Evolutionary conservation across 2,329 filamentous ascomycete genomes (phyloP).

Genomic region (Fusarium marasasianum): DNA sequence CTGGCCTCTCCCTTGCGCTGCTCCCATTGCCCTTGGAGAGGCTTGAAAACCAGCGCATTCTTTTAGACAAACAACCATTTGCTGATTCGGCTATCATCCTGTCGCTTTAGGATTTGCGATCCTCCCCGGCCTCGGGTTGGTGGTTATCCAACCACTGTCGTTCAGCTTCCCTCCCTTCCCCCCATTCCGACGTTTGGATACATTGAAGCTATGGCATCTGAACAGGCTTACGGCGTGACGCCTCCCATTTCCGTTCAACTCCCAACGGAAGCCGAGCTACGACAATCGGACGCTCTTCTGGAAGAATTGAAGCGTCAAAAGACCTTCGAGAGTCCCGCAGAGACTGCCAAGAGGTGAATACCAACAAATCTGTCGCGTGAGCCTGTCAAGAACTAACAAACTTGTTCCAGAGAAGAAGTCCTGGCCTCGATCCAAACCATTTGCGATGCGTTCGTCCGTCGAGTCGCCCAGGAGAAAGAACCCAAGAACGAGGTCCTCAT

Average conservation of each 20-base stretch:
- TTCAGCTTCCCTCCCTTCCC: not conserved
- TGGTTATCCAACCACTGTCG: not conserved
- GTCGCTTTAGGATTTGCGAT: not conserved
- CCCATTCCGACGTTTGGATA: slow-evolving; percentile 1
- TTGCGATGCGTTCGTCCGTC: slow-evolving; percentile 85
- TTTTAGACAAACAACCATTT: not conserved
- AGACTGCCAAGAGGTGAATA: slow-evolving; percentile 81
- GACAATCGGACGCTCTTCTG: slow-evolving; percentile 80
- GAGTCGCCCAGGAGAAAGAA: slow-evolving; percentile 78
- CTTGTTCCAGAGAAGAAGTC: slow-evolving; percentile 57
- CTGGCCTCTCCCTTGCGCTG: slow-evolving; percentile 35
- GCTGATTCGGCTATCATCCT: not conserved
- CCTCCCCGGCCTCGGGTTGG: not conserved
- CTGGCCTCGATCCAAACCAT: slow-evolving; percentile 81
- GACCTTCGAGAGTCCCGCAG: slow-evolving; percentile 86
- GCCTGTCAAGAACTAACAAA: slow-evolving; percentile 8
- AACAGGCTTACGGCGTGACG: slow-evolving; percentile 72
- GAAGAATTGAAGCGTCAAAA: slow-evolving; percentile 88
- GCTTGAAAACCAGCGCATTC: slow-evolving; percentile 24
- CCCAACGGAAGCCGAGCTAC: slow-evolving; percentile 80
- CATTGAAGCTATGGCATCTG: slow-evolving; percentile 47
- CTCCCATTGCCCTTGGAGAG: slow-evolving; percentile 33
- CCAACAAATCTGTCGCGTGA: not conserved
- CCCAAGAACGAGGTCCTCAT: slow-evolving; percentile 78
- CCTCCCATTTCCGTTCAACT: slow-evolving; percentile 81